A percentile compares a stretch with the other conserved stretches of the same genome.
Evolutionary conservation across 1,284 basidiomycete species (phyloP).

Genomic region (Coniferiporia sulphurascens): DNA sequence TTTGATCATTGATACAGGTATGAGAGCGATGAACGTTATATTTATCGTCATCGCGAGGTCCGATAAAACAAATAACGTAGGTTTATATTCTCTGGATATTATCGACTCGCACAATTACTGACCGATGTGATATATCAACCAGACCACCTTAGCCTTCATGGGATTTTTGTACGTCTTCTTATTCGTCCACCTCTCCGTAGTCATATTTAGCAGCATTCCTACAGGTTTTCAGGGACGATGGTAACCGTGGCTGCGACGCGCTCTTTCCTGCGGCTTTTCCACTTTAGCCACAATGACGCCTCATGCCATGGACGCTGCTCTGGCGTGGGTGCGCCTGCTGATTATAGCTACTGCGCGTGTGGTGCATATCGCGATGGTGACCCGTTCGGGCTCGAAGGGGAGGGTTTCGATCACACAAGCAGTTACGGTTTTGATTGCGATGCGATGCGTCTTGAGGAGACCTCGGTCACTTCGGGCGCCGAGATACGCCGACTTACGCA

Average conservation of each 20-base stretch:
- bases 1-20: not conserved
- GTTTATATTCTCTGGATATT: not conserved
- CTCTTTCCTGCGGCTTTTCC: constrained; percentile 4
- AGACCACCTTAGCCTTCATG: not conserved
- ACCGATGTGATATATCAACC: not conserved
- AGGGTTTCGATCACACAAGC: no score
- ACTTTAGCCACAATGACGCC: no score
- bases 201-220: not conserved
- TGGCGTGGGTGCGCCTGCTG: no score
- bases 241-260: not conserved
- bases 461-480: no score
- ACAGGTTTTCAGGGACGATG: constrained; percentile 1
- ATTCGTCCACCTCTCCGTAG: not conserved
- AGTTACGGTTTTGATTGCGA: no score
- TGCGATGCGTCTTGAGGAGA: no score
- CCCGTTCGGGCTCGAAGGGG: no score
- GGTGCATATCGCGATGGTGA: no score
- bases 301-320: no score
- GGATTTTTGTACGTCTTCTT: not conserved
- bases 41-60: not conserved
- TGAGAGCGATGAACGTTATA: not conserved
- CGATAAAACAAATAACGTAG: not conserved
- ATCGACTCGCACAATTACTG: not conserved
- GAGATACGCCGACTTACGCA: no score
- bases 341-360: no score